Evolutionary conservation across 2,329 filamentous ascomycete genomes (phyloP).

Genomic region (Cladosporium cucumerinum): DNA sequence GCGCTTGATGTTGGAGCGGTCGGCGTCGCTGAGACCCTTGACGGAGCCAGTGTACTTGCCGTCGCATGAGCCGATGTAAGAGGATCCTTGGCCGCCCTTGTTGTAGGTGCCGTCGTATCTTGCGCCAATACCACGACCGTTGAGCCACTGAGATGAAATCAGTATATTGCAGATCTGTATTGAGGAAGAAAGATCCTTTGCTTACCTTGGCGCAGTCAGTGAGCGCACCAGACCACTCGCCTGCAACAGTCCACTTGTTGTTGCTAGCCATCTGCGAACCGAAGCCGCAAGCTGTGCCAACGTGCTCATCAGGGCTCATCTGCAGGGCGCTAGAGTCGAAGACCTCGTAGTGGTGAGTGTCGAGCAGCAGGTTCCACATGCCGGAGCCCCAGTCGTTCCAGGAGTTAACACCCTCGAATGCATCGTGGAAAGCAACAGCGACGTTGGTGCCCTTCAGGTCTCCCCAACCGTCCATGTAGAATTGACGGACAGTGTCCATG

Average conservation of each 20-base stretch:
- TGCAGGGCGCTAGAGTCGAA: slow-evolving; percentile 49
- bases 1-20: slow-evolving; percentile 43
- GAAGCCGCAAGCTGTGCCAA: slow-evolving; percentile 53
- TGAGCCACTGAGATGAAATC: slow-evolving; percentile 56
- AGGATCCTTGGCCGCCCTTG: slow-evolving; percentile 44
- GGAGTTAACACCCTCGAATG: slow-evolving; percentile 50
- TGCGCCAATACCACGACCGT: slow-evolving; percentile 56
- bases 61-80: slow-evolving; percentile 54
- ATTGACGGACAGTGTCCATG: slow-evolving; percentile 48
- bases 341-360: slow-evolving; percentile 68
- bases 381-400: slow-evolving; percentile 61
- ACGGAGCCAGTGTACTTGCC: slow-evolving; percentile 46
- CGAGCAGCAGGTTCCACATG: slow-evolving; percentile 43
- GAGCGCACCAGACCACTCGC: slow-evolving; percentile 48
- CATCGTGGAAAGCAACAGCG: slow-evolving; percentile 56
- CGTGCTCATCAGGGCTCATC: slow-evolving; percentile 47
- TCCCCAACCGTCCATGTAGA: slow-evolving; percentile 55
- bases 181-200: background rate
- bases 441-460: slow-evolving; percentile 30
- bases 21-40: slow-evolving; percentile 38
- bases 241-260: slow-evolving; percentile 46
- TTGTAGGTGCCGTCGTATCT: slow-evolving; percentile 59
- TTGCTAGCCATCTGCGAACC: slow-evolving; percentile 38
- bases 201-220: slow-evolving; percentile 52
- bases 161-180: slow-evolving; percentile 48